Conservation (phyloP, 108 stramenopile species). For the Skeletonema costatum region DNA sequence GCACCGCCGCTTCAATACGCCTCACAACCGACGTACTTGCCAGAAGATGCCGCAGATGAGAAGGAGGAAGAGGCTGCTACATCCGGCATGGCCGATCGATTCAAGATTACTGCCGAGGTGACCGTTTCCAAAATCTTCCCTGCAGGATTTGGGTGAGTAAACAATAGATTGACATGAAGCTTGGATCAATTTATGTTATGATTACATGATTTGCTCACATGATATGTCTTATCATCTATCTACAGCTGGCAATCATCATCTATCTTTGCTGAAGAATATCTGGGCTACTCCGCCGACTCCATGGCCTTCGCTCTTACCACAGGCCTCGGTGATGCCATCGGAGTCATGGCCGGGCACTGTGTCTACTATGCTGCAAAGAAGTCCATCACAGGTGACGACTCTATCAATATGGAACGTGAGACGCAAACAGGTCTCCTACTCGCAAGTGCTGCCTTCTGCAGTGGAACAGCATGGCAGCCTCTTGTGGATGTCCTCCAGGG, state of each 20-base stretch:
- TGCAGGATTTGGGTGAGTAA: slow-evolving; percentile 68
- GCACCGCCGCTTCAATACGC: neutral
- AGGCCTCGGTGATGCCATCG: slow-evolving; percentile 71
- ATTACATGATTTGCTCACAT: neutral
- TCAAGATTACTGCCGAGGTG: slow-evolving; percentile 69
- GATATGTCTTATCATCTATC: neutral
- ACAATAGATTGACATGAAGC: neutral
- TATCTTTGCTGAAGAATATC: slow-evolving; percentile 57
- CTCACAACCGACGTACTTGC: neutral
- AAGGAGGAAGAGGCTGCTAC: neutral
- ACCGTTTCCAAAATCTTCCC: slow-evolving; percentile 88
- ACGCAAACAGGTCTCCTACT: slow-evolving; percentile 69
- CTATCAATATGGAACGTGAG: slow-evolving; percentile 62
- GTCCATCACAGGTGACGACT: slow-evolving; percentile 21
- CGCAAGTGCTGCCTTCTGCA: slow-evolving; percentile 80
- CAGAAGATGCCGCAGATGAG: neutral
- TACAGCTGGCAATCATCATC: slow-evolving; percentile 70
- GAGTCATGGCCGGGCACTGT: slow-evolving; percentile 72
- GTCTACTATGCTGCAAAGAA: slow-evolving; percentile 69
- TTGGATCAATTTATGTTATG: neutral
- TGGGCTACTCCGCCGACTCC: slow-evolving; percentile 64
- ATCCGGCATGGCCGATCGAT: slow-evolving; percentile 45
- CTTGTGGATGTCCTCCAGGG: slow-evolving; percentile 78
- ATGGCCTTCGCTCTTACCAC: slow-evolving; percentile 74
- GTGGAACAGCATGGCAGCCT: slow-evolving; percentile 85